phyloP scores from a whole-genome alignment of 2,329 filamentous ascomycete species.

The Davidsoniella virescens region DNA sequence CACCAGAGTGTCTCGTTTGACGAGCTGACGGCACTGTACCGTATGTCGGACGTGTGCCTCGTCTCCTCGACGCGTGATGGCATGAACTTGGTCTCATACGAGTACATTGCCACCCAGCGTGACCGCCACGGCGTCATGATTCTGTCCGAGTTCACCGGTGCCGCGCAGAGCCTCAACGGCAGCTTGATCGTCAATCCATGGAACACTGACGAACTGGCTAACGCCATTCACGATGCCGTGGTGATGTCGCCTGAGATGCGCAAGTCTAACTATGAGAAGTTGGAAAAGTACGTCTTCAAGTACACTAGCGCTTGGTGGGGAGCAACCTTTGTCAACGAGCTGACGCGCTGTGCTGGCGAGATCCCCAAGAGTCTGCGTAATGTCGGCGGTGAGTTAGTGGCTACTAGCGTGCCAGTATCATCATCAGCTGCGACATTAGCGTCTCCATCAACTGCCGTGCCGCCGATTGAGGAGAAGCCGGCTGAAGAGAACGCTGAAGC shows the following conservation, averaged over 20 bases:
- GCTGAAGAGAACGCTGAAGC: slow-evolving; percentile 2
- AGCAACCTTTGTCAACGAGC: slow-evolving; percentile 74
- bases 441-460: background rate
- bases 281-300: slow-evolving; percentile 91
- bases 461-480: slow-evolving; percentile 11
- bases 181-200: slow-evolving; percentile 93
- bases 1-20: slow-evolving; percentile 93
- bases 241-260: slow-evolving; percentile 88
- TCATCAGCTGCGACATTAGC: slow-evolving; percentile 5
- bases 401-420: slow-evolving; percentile 10
- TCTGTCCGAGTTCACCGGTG: slow-evolving; percentile 89
- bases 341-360: slow-evolving; percentile 37
- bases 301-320: slow-evolving; percentile 98
- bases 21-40: slow-evolving; percentile 85
- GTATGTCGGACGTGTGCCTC: slow-evolving; percentile 79
- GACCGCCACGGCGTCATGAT: slow-evolving; percentile 88
- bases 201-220: slow-evolving; percentile 92
- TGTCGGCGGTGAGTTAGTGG: slow-evolving; percentile 20
- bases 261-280: slow-evolving; percentile 71
- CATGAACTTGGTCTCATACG: slow-evolving; percentile 97
- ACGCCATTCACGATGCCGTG: slow-evolving; percentile 88
- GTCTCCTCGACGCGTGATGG: slow-evolving; percentile 93
- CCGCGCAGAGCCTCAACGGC: slow-evolving; percentile 85
- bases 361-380: slow-evolving; percentile 27
- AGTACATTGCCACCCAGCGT: slow-evolving; percentile 90